Evolutionary conservation across 1,284 basidiomycete genomes (phyloP).

Genomic region (Cutaneotrichosporon cutaneum): DNA sequence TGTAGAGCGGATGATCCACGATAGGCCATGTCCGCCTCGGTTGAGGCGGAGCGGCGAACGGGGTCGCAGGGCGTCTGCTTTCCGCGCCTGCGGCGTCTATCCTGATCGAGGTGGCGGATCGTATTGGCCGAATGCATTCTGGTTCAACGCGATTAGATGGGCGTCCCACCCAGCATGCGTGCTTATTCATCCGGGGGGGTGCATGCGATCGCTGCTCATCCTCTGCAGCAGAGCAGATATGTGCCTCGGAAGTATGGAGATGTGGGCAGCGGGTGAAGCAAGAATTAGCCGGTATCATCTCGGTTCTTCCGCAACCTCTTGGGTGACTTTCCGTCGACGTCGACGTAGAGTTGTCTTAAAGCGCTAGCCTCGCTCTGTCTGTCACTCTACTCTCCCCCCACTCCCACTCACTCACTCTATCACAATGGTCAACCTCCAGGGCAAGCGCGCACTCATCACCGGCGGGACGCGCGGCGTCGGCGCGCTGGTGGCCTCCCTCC

Average conservation of each 20-base stretch:
- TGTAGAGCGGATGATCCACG: background rate
- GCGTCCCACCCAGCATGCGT: background rate
- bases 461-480: conserved; percentile 32
- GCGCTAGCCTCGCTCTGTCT: background rate
- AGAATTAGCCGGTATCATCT: background rate
- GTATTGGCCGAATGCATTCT: background rate
- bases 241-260: too few relatives aligned
- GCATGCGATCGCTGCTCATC: too few relatives aligned
- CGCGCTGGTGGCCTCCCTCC: conserved; percentile 21
- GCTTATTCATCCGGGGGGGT: too few relatives aligned
- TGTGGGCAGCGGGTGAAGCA: too few relatives aligned
- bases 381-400: background rate
- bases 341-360: background rate
- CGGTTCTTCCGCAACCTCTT: background rate
- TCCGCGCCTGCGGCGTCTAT: background rate
- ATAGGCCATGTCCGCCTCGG: background rate
- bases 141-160: background rate
- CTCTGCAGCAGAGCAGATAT: too few relatives aligned
- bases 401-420: background rate
- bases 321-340: background rate
- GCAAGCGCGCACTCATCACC: conserved; percentile 32
- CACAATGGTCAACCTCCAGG: conserved; percentile 24
- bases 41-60: background rate
- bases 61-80: background rate
- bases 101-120: background rate